Conservation (phyloP, 2,329 filamentous ascomycete species). For the Lecanosticta acicola region DNA sequence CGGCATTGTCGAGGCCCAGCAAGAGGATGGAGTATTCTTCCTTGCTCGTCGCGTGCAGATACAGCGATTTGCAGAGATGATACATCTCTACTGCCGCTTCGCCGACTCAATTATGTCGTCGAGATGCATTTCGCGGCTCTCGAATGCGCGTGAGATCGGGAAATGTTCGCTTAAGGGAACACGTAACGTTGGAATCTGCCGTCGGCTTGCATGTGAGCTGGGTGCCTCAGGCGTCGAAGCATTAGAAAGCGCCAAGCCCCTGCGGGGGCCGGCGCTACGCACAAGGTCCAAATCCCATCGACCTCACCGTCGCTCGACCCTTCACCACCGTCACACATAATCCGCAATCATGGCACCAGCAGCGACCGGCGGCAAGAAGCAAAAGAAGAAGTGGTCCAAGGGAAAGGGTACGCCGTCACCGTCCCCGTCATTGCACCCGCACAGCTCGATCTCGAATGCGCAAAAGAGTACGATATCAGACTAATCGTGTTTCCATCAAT, state of each 20-base stretch:
- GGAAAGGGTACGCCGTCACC: slow-evolving; percentile 34
- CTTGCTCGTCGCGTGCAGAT: slow-evolving; percentile 93
- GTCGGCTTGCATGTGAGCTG: not conserved
- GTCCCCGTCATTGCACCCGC: too few species aligned
- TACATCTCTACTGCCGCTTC: slow-evolving; percentile 59
- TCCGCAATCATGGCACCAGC: slow-evolving; percentile 28
- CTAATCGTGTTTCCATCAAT: slow-evolving; percentile 10
- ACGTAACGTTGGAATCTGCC: not conserved
- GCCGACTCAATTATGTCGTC: not conserved
- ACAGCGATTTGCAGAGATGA: slow-evolving; percentile 90
- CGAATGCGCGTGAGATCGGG: not conserved
- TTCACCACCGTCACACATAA: slow-evolving; percentile 10
- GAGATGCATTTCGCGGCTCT: slow-evolving; percentile 5
- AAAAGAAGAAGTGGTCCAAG: slow-evolving; percentile 77
- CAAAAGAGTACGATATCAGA: too few species aligned
- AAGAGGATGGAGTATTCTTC: slow-evolving; percentile 99
- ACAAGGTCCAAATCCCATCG: not conserved
- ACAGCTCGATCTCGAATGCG: too few species aligned
- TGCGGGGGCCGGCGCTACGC: not conserved
- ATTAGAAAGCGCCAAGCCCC: not conserved
- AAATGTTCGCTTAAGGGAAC: not conserved
- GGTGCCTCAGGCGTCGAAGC: slow-evolving; percentile 1
- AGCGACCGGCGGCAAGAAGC: slow-evolving; percentile 67
- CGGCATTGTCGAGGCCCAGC: slow-evolving; percentile 94
- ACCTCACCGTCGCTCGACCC: slow-evolving; percentile 3